Evolutionary conservation across 108 stramenopile genomes (phyloP), one percentile per base, ranked within the genome.

Genomic region (Cyclostephanos tholiformis): DNA sequence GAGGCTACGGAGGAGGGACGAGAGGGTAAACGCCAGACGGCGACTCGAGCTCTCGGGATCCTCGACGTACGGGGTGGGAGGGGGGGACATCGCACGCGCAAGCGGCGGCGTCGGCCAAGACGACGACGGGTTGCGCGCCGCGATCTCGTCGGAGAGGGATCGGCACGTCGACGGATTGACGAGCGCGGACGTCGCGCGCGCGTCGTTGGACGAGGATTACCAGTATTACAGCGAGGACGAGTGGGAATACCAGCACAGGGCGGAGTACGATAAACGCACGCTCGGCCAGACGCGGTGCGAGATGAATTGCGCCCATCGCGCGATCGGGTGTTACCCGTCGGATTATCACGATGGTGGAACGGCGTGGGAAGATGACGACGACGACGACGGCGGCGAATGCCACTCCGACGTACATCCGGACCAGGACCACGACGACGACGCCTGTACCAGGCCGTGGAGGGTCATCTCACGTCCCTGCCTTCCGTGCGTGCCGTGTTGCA

Each of bases 221-320:
- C 60, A 57, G 50, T 77, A 62, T 69, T 71, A 69, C 64, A 77
- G 65, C 48, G 63, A 74, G 75, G 80, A 71, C 16, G 44, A 64
- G 56, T 70, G 65, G 7, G 74, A 83, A 22, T 70, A 77, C 44
- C 74, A 79, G 26, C 53, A 70, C 46, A 11, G 36, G n/a, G n/a
- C n/a, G 35, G 22, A 36, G 71, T 67, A 75, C 44, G 55, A 61
- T 43, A n/a, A n/a, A n/a, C 76, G 72, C 46, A 49, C 81, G 6
- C 80, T 83, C 70, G 92, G 92, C 43, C 92, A 94, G 60, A 77
- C 83, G 2, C 29, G 67, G 22, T 67, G 71, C 46, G 89, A 94
- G 62, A 79, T 91, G 71, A 43, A 75, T 19, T 89, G 86, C 78
- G 88, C 89, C 26, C 90, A 92, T 83, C 70, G 86, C 6, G 71